Evolutionary conservation across 1,284 basidiomycete species (phyloP), one percentile per base, ranked within the genome.

Genomic region (Irpex rosettiformis): DNA sequence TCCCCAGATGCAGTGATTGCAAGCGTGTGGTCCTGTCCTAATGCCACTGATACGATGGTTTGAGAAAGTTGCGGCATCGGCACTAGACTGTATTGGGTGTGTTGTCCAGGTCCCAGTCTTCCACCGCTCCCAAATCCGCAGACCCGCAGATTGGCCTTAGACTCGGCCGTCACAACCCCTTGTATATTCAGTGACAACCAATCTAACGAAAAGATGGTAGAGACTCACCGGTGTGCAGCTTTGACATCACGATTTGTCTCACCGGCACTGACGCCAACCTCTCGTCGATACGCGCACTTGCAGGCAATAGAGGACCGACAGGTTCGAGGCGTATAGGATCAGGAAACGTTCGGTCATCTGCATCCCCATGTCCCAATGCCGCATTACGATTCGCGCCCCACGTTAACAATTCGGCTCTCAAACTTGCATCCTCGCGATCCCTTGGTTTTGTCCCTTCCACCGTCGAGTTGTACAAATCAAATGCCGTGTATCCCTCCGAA

Each of bases 361-460:
- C 84, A 65, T 96, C 91, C 1, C 88, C 88, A 16, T 91, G 79
- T 3, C 96, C 96, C 11, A 99, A 83, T 0, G 89, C 81, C 27
- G 90, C 91, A 72, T 96, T 96, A 63, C 89, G 82, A 70, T 98
- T 99, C 13, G 84, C 79, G 13, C 97, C 97, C 96, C 96, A 99
- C 0, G 91, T 93, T 66, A 86, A 91, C 11, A 99, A 75, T 57
- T 97, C 88, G 0, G 78, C 79, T 24, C 69, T 68, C 3, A 68
- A 70, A 11, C 75, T 71, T 70, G 58, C 42, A 25, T 62, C 61
- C 42, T 30, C 57, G 21, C 27, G 28, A 27, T 37, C 52, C 21
- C 37, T 54, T 3, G 92, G 92, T 68, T 86, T 82, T 1, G 85
- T 87, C 11, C 84, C 88, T 60, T 86, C 82, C 29, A 97, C 78